A percentile compares a stretch with the other conserved stretches of the same genome.
Evolutionary conservation across 1,284 basidiomycete species (phyloP).

Genomic region (Meira nashicola): DNA sequence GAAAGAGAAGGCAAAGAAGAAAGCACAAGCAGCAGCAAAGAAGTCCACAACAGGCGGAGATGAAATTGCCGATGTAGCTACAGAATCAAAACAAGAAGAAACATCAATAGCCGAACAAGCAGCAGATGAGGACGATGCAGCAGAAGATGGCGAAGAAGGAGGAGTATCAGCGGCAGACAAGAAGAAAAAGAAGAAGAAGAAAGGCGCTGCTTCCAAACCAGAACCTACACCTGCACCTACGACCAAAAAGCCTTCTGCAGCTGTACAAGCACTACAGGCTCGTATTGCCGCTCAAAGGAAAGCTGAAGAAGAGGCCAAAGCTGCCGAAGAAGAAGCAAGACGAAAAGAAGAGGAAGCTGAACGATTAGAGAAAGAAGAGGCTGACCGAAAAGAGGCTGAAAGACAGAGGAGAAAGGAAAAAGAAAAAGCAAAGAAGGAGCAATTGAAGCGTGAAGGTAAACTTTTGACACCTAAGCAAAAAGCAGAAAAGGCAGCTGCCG

Average conservation of each 20-base stretch:
- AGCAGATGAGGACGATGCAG: slow-evolving; percentile 20
- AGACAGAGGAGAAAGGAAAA: slow-evolving; percentile 47
- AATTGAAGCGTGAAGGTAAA: slow-evolving; percentile 52
- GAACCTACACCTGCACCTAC: slow-evolving; percentile 27
- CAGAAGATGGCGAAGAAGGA: slow-evolving; percentile 18
- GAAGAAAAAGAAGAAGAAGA: slow-evolving; percentile 41
- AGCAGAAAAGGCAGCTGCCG: slow-evolving; percentile 84
- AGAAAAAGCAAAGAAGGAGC: slow-evolving; percentile 48
- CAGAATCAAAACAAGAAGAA: slow-evolving; percentile 10
- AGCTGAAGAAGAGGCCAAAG: slow-evolving; percentile 45
- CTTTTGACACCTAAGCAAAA: slow-evolving; percentile 69
- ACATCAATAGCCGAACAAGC: background rate
- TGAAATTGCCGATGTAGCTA: slow-evolving; percentile 1
- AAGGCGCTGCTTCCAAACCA: slow-evolving; percentile 17
- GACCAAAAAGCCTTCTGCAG: slow-evolving; percentile 42
- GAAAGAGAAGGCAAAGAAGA: slow-evolving; percentile 50
- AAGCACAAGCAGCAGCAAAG: slow-evolving; percentile 46
- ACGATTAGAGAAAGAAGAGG: slow-evolving; percentile 47
- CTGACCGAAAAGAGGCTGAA: slow-evolving; percentile 48
- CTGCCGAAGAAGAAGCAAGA: slow-evolving; percentile 37
- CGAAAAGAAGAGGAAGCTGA: slow-evolving; percentile 47
- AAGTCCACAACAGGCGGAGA: slow-evolving; percentile 22
- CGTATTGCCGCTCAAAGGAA: slow-evolving; percentile 51
- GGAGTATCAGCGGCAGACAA: slow-evolving; percentile 27
- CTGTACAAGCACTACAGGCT: slow-evolving; percentile 48